Evolutionary conservation across 2,329 filamentous ascomycete genomes (phyloP), one percentile per base, ranked within the genome.

Genomic region (Bipolaris bicolor): DNA sequence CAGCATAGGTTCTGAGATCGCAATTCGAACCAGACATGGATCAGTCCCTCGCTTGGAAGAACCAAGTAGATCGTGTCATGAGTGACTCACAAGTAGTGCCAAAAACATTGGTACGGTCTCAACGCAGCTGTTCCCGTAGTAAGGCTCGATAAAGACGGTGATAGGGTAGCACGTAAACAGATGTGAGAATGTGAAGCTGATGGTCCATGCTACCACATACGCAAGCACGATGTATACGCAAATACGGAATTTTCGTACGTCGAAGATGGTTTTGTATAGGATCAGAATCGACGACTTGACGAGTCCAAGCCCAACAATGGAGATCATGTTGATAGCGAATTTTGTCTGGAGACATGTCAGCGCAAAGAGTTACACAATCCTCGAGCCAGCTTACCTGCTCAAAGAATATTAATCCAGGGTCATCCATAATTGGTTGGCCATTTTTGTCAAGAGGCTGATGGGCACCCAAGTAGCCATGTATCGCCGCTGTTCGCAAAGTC

Each of bases 251-350:
- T 61, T 67, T 36, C 43, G 62, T 7, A 65, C 58, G 7, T 61
- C 55, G 50, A 74, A 70, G 26, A 74, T 70, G 40, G 67, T 67
- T 40, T 66, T 69, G 57, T 72, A 72, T 33, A 71, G 62, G 22
- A 73, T 50, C 10, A 74, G 57, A 36, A 74, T 70, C 20, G 70
- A 73, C 11, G 66, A 58, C 40, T 74, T 74, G 60, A 67, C 60
- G 18, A 69, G 61, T n/a, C 67, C 66, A 6, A 71, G 62, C 6
- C 65, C 65, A 3, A 68, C 46, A 26, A 72, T 63, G 15, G 66
- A 69, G 47, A 72, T 59, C 37, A 68, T 62, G 56, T 73, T 69
- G 7, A 68, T 33, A 5, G 63, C 61, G 39, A 72, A 72, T 44
- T 71, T 71, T 10, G 68, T 68, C 67, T 72, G 13, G 34, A 18